Evolutionary conservation across 1,284 basidiomycete genomes (phyloP), one percentile per base, ranked within the genome.

Genomic region (Ceratobasidium sp.): DNA sequence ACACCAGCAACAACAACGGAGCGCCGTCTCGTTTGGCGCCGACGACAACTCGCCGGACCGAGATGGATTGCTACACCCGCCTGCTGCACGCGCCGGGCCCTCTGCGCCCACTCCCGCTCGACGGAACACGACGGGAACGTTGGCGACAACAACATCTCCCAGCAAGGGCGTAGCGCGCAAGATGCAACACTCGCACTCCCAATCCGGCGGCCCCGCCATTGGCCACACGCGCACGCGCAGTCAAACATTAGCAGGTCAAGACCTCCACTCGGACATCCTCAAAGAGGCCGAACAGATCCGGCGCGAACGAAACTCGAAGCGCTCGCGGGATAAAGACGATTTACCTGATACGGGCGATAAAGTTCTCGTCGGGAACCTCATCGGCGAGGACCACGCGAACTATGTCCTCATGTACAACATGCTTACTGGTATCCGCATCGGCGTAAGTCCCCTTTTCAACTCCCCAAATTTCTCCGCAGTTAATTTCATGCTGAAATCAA

Each of bases 371-470:
- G 97, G 97, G 10, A 99, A 99, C 84, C 85, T 99, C 81, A 98
- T 99, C 80, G 95, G 95, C 52, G 97, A 99, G 84, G 97, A 93
- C 81, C 97, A 99, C 85, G 96, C 93, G 85, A 99, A 99, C 87
- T 99, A 99, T 82, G 95, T 99, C 79, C 87, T 99, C 83, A 99
- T 99, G 97, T 99, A 99, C 88, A 99, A 99, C 87, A 99, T 99
- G 97, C 89, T 99, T 82, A 99, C 97, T 3, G 97, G 97, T 5
- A 99, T 99, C 80, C 92, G 97, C 46, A 97, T 97, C 81, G 97
- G 94, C 66, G 96, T 95, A 81, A 83, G 93, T 90, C 33, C 33
- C 33, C 33, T 33, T n/a, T n/a, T n/a, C n/a, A n/a, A n/a, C n/a
- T n/a, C n/a, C n/a, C n/a, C 48, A 15, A n/a, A 66, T 73, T 78